Evolutionary conservation across 768 basidiomycete species (phyloP).

Genomic region (Lactarius hatsudake): DNA sequence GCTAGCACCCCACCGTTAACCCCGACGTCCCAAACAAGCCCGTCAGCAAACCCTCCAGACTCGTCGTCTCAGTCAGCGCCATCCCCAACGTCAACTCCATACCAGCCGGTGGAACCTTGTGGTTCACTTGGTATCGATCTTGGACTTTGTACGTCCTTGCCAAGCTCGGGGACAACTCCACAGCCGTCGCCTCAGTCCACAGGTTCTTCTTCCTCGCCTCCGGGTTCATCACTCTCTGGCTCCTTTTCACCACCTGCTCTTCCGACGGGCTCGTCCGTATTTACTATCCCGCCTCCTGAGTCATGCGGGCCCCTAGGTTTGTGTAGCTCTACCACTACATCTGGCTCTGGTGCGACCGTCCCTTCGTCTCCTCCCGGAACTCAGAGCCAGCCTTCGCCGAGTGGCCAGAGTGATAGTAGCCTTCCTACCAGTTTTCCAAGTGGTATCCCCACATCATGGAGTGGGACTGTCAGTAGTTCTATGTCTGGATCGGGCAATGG

Average conservation of each 20-base stretch:
- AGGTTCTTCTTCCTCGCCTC: constrained; percentile 34
- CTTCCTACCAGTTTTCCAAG: background rate
- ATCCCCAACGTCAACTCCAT: background rate
- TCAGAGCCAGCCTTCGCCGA: background rate
- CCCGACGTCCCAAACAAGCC: background rate
- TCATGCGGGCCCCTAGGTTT: constrained; percentile 8
- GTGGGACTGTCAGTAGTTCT: background rate
- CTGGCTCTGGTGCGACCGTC: background rate
- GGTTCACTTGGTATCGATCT: background rate
- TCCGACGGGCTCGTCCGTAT: too few species aligned
- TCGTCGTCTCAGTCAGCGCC: constrained; percentile 26
- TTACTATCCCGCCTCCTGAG: constrained; percentile 12
- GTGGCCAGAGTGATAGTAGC: background rate
- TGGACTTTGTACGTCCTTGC: background rate
- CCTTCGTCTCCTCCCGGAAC: background rate
- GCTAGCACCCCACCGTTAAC: background rate
- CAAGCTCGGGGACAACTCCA: background rate
- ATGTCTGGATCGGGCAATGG: background rate
- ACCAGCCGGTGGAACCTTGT: background rate
- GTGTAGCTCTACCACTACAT: background rate
- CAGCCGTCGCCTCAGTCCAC: background rate
- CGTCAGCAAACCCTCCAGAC: background rate
- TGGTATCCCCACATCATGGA: background rate
- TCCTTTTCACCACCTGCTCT: too few species aligned
- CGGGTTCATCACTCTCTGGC: constrained; percentile 33